Percentiles rank a stretch among this genome's conserved stretches.
phyloP scores from a whole-genome alignment of 192 early-diverging fungal species.

The Entomortierella chlamydospora region DNA sequence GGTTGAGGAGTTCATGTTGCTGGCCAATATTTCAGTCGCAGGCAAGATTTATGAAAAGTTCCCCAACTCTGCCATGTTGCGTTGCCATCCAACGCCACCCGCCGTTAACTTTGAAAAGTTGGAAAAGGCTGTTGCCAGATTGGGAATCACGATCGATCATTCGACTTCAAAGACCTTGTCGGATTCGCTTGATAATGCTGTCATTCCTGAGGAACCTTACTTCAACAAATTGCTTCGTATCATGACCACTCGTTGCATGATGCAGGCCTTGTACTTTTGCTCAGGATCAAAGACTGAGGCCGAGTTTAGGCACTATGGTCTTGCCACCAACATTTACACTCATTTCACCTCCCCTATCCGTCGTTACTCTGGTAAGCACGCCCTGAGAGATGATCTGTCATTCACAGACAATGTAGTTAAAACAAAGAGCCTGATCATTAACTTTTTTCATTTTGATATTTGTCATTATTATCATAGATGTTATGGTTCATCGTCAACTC shows the following conservation, averaged over 20 bases:
- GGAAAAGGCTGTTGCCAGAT: constrained; percentile 67
- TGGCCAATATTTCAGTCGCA: constrained; percentile 97
- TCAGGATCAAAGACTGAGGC: constrained; percentile 77
- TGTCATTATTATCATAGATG: constrained; percentile 61
- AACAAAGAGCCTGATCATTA: not conserved
- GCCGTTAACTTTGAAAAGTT: constrained; percentile 63
- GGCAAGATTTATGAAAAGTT: constrained; percentile 83
- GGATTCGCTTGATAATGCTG: constrained; percentile 89
- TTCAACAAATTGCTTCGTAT: constrained; percentile 98
- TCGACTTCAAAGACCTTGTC: constrained; percentile 84
- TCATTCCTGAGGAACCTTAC: constrained; percentile 86
- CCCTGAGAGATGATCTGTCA: no score
- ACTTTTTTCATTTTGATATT: no score
- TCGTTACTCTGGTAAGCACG: constrained; percentile 82
- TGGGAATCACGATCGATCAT: constrained; percentile 72
- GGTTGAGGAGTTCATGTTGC: constrained; percentile 98
- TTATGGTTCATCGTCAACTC: constrained; percentile 93
- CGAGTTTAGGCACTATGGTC: constrained; percentile 90
- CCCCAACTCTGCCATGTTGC: constrained; percentile 82
- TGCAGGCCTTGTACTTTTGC: constrained; percentile 98
- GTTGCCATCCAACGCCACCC: constrained; percentile 74
- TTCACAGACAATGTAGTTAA: no score
- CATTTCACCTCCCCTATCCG: constrained; percentile 99
- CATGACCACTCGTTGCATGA: constrained; percentile 93
- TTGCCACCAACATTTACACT: constrained; percentile 93